Conservation (phyloP, 257 asterid genomes). For the Nemophila menziesii region DNA sequence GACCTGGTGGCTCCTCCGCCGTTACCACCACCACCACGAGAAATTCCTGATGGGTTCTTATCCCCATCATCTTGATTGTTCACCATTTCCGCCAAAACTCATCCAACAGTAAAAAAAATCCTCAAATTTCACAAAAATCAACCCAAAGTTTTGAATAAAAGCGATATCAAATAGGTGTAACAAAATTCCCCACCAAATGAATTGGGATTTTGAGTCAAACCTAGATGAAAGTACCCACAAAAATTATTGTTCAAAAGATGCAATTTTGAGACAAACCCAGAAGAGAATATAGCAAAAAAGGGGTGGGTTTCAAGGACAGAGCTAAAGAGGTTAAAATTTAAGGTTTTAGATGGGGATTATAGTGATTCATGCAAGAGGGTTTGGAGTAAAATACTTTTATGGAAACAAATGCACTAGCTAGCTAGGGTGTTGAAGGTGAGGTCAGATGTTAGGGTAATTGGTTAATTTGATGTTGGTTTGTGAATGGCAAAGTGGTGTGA, state of each 20-base stretch:
- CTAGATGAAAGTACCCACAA: not conserved
- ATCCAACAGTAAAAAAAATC: slow-evolving; percentile 12
- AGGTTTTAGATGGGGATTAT: not conserved
- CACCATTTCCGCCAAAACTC: slow-evolving; percentile 45
- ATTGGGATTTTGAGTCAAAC: not conserved
- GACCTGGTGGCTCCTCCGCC: slow-evolving; percentile 69
- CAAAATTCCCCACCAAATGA: too few relatives aligned
- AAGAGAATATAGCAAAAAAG: slow-evolving; percentile 7
- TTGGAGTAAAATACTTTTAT: too few relatives aligned
- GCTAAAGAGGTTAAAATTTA: not conserved
- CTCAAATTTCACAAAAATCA: not conserved
- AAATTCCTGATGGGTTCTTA: slow-evolving; percentile 34
- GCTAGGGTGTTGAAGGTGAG: not conserved
- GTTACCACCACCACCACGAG: slow-evolving; percentile 31
- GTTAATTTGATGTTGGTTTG: not conserved
- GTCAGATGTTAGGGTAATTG: not conserved
- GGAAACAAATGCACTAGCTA: not conserved
- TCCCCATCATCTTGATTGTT: slow-evolving; percentile 61
- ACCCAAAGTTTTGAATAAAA: not conserved
- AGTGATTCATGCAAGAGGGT: too few relatives aligned
- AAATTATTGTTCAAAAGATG: slow-evolving; percentile 1
- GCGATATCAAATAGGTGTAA: not conserved
- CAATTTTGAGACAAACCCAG: slow-evolving; percentile 13
- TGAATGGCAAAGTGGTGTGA: not conserved
- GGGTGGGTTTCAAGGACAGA: not conserved